These are phyloP conservation scores for Gigaspora rosea DNA, from an alignment of 192 early-diverging fungal genomes.

Conservation along the genomic window DNA sequence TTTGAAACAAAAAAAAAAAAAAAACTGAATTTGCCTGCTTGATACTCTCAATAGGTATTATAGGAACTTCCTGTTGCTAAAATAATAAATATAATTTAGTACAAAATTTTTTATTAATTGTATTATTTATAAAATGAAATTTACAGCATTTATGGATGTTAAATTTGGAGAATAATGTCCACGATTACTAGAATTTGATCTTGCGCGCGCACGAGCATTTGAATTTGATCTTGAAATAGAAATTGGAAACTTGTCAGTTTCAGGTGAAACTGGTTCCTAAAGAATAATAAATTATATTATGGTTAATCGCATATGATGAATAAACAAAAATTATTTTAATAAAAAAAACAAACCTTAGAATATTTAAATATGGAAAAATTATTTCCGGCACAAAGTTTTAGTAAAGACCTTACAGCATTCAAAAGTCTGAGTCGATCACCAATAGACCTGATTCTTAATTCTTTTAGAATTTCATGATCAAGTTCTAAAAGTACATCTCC, in stretches of 20 bases:
- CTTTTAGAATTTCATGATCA: conserved; percentile 77
- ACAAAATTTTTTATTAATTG: no score
- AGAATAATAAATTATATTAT: neutral
- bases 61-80: no score
- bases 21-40: neutral
- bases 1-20: no score
- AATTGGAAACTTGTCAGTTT: conserved; percentile 1
- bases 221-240: conserved; percentile 9
- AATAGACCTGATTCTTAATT: conserved; percentile 77
- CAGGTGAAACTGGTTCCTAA: neutral
- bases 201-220: neutral
- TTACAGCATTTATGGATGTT: neutral
- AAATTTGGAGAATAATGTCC: neutral
- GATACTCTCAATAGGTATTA: no score
- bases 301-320: neutral
- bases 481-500: conserved; percentile 85
- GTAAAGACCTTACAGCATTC: conserved; percentile 71
- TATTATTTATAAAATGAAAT: neutral
- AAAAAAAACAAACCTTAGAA: neutral
- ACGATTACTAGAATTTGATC: neutral
- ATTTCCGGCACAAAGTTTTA: conserved; percentile 58
- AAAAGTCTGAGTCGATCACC: conserved; percentile 84
- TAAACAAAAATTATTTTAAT: neutral
- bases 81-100: no score
- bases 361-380: conserved; percentile 17